phyloP scores from a whole-genome alignment of 2,329 filamentous ascomycete species.

The Cladosporium halotolerans region DNA sequence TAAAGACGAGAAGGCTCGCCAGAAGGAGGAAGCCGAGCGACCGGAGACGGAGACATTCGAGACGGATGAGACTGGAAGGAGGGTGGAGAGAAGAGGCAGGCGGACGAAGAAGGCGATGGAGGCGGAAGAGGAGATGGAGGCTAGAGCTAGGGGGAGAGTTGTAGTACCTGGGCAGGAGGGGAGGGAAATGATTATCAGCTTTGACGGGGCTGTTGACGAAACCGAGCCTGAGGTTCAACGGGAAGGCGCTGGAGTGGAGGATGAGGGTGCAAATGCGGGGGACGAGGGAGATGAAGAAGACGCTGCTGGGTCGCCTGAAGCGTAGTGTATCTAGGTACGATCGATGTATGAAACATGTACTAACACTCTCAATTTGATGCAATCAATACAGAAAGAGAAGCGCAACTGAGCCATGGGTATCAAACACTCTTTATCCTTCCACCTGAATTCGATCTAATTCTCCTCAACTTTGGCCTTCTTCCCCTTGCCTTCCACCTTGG shows the following conservation, averaged over 20 bases:
- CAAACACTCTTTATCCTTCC: not conserved
- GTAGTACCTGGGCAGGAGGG: not conserved
- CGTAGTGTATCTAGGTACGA: too few relatives aligned
- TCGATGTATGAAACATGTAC: too few relatives aligned
- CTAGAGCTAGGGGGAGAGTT: not conserved
- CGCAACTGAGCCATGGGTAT: too few relatives aligned
- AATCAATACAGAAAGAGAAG: too few relatives aligned
- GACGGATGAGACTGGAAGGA: not conserved
- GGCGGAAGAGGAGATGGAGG: not conserved
- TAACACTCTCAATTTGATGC: too few relatives aligned
- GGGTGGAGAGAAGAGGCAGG: not conserved
- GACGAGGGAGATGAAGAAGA: not conserved
- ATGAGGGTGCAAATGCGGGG: not conserved
- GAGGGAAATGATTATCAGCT: not conserved
- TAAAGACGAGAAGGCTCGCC: not conserved
- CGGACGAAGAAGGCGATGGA: not conserved
- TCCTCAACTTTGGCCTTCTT: conserved; percentile 27
- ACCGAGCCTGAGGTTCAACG: too few relatives aligned
- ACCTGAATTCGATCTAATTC: not conserved
- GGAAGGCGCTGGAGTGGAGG: not conserved
- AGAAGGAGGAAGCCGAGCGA: not conserved
- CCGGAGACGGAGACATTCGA: not conserved
- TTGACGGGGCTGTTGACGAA: not conserved
- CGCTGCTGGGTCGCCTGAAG: too few relatives aligned
- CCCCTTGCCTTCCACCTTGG: not conserved